A percentile compares a stretch with the other conserved stretches of the same genome.
These are phyloP conservation scores for Lavandula angustifolia DNA, from an alignment of 257 asterid genomes.

Conservation along the genomic window DNA sequence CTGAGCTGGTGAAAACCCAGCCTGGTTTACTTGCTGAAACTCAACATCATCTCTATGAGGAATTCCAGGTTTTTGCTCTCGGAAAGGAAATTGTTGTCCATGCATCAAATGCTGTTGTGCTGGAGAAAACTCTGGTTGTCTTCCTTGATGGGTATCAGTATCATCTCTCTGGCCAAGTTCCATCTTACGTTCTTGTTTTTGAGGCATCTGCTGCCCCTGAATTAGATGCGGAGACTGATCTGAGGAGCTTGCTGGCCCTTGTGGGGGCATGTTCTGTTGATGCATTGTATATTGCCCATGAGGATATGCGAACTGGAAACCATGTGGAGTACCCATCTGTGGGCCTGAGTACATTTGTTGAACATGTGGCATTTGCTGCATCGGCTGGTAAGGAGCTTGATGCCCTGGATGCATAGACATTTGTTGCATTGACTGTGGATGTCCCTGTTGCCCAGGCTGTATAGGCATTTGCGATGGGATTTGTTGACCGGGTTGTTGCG, in stretches of 20 bases:
- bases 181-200: slow-evolving; percentile 58
- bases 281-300: slow-evolving; percentile 55
- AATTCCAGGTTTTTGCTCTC: slow-evolving; percentile 57
- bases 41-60: slow-evolving; percentile 54
- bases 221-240: slow-evolving; percentile 55
- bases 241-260: slow-evolving; percentile 55
- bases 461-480: slow-evolving; percentile 43
- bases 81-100: slow-evolving; percentile 58
- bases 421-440: slow-evolving; percentile 51
- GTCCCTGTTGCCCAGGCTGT: slow-evolving; percentile 54
- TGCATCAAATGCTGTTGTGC: slow-evolving; percentile 48
- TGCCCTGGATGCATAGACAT: slow-evolving; percentile 46
- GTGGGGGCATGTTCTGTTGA: slow-evolving; percentile 62
- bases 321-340: slow-evolving; percentile 58
- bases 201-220: slow-evolving; percentile 63
- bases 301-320: slow-evolving; percentile 56
- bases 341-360: slow-evolving; percentile 54
- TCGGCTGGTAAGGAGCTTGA: slow-evolving; percentile 46
- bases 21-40: slow-evolving; percentile 55
- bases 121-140: slow-evolving; percentile 67
- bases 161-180: slow-evolving; percentile 61
- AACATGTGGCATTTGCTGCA: slow-evolving; percentile 46
- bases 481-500: slow-evolving; percentile 62
- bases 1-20: slow-evolving; percentile 59
- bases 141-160: slow-evolving; percentile 55